Percentiles rank a stretch among this genome's conserved stretches.
These are phyloP conservation scores for Citeromyces matritensis DNA, from an alignment of 805 yeast species.

Conservation along the genomic window DNA sequence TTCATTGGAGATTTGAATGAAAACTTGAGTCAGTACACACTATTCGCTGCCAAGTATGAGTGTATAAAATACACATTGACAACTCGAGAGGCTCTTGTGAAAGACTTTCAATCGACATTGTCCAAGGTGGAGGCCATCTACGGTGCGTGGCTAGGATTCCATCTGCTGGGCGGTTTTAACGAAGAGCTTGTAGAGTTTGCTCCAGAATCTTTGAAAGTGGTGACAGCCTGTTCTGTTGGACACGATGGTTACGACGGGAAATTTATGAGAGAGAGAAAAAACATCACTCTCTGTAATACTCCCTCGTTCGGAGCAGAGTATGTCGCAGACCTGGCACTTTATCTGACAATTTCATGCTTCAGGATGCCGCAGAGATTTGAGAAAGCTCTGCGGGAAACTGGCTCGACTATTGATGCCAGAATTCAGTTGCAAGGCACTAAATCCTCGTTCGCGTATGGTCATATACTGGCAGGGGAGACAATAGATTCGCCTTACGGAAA, in stretches of 20 bases:
- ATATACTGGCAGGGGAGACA: slow-evolving; percentile 29
- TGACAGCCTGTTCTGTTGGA: slow-evolving; percentile 43
- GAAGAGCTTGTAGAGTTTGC: slow-evolving; percentile 21
- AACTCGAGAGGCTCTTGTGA: slow-evolving; percentile 20
- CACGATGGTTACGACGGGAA: slow-evolving; percentile 25
- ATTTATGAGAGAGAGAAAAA: slow-evolving; percentile 17
- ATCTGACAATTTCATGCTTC: slow-evolving; percentile 41
- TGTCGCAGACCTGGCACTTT: slow-evolving; percentile 61
- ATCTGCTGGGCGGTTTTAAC: slow-evolving; percentile 25
- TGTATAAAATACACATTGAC: slow-evolving; percentile 23
- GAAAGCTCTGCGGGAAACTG: slow-evolving; percentile 18
- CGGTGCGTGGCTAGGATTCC: slow-evolving; percentile 36
- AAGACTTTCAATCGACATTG: slow-evolving; percentile 21
- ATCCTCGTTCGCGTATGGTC: slow-evolving; percentile 20
- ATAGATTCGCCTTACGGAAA: slow-evolving; percentile 41
- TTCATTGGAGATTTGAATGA: slow-evolving; percentile 35
- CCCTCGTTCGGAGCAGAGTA: slow-evolving; percentile 45
- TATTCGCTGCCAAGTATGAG: slow-evolving; percentile 23
- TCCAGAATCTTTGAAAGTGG: slow-evolving; percentile 26
- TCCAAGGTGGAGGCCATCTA: slow-evolving; percentile 28
- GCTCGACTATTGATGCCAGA: slow-evolving; percentile 31
- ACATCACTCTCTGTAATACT: slow-evolving; percentile 45
- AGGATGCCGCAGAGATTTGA: slow-evolving; percentile 39
- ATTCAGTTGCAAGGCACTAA: slow-evolving; percentile 15
- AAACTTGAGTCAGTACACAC: slow-evolving; percentile 26